Evolutionary conservation across 176 grass and related monocot genomes (phyloP).

Genomic region (Cenchrus americanus): DNA sequence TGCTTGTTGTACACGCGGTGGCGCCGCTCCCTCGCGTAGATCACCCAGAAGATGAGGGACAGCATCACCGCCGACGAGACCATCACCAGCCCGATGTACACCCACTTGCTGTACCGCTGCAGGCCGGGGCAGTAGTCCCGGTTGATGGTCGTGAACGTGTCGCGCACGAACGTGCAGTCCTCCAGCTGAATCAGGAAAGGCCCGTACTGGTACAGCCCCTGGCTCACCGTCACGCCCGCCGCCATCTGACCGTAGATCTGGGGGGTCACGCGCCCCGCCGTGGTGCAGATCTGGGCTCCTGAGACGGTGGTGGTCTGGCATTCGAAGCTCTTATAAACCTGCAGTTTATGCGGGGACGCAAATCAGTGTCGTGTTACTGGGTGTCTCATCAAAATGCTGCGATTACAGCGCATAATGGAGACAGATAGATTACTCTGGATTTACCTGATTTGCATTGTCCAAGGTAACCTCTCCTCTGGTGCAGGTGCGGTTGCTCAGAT

Average conservation of each 20-base stretch:
- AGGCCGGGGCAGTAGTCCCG: conserved; percentile 76
- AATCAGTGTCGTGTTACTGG: neutral
- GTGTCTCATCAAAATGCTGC: neutral
- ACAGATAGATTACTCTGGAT: conserved; percentile 42
- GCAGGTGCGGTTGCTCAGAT: conserved; percentile 66
- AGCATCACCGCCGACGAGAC: conserved; percentile 76
- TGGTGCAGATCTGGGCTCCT: conserved; percentile 63
- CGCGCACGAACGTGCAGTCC: conserved; percentile 84
- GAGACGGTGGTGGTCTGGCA: conserved; percentile 52
- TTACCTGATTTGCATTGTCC: conserved; percentile 40
- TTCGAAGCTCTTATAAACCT: conserved; percentile 70
- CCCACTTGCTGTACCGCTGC: conserved; percentile 71
- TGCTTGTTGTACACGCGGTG: conserved; percentile 77
- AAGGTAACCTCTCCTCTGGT: conserved; percentile 68
- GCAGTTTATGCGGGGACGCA: neutral
- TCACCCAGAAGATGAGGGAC: conserved; percentile 82
- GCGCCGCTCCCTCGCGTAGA: conserved; percentile 83
- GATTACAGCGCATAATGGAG: neutral
- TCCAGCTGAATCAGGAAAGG: conserved; percentile 79
- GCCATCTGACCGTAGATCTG: conserved; percentile 71
- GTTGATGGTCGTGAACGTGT: conserved; percentile 72
- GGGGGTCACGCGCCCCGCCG: conserved; percentile 62
- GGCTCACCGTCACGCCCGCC: conserved; percentile 57
- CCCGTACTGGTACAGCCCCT: conserved; percentile 75
- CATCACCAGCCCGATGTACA: conserved; percentile 80